Evolutionary conservation across 768 basidiomycete genomes (phyloP).

Genomic region (Lactarius indigo): DNA sequence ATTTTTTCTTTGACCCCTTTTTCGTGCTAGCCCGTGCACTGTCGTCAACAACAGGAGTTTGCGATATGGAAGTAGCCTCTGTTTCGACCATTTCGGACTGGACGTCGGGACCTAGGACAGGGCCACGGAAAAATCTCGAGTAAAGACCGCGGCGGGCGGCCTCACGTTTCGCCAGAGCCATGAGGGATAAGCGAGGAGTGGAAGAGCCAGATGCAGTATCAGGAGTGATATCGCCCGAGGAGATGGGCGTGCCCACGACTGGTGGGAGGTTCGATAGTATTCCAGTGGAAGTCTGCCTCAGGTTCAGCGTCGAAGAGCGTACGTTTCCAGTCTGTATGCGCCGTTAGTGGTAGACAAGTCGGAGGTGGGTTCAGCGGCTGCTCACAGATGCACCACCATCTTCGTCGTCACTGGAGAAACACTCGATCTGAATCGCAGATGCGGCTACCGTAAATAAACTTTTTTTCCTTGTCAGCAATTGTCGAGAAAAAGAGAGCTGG

Average conservation of each 20-base stretch:
- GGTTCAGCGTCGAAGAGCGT: constrained; percentile 25
- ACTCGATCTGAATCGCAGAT: constrained; percentile 72
- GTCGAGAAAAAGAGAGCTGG: background rate
- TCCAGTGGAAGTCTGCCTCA: constrained; percentile 67
- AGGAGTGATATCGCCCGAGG: constrained; percentile 37
- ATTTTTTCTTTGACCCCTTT: constrained; percentile 10
- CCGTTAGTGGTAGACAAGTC: background rate
- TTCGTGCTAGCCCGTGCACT: background rate
- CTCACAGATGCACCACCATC: constrained; percentile 29
- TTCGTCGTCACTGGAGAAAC: constrained; percentile 46
- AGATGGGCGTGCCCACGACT: constrained; percentile 44
- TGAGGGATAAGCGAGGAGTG: constrained; percentile 44
- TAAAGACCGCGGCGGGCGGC: constrained; percentile 76
- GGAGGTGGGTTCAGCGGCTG: background rate
- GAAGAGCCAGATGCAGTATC: constrained; percentile 26
- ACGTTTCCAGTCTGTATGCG: constrained; percentile 22
- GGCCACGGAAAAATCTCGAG: constrained; percentile 76
- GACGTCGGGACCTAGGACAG: constrained; percentile 53
- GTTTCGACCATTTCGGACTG: constrained; percentile 17
- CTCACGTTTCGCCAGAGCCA: constrained; percentile 70
- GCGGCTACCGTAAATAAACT: constrained; percentile 79
- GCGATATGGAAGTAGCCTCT: constrained; percentile 2
- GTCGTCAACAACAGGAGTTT: background rate
- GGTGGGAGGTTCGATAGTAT: constrained; percentile 73
- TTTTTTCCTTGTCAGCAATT: background rate